Conservation (phyloP, 1,284 basidiomycete species). For the Trametes sp. region DNA sequence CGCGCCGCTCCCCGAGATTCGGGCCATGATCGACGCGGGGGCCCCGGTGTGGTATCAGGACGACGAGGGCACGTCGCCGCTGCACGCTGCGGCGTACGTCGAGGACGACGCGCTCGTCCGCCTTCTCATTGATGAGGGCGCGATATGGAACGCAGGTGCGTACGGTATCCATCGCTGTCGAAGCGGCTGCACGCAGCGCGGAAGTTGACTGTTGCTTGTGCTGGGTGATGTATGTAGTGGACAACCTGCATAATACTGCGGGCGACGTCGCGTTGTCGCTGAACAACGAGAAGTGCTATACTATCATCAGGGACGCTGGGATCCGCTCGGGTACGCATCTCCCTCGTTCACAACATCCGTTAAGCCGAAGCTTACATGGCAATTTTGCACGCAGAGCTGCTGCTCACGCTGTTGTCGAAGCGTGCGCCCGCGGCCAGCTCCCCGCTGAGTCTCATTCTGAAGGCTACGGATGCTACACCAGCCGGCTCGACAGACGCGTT, state of each 20-base stretch:
- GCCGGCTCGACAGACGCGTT: slow-evolving; percentile 81
- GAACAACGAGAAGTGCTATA: slow-evolving; percentile 80
- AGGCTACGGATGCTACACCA: slow-evolving; percentile 68
- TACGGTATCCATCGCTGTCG: slow-evolving; percentile 41
- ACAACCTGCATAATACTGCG: slow-evolving; percentile 81
- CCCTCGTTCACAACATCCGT: slow-evolving; percentile 8
- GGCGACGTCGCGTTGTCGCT: slow-evolving; percentile 89
- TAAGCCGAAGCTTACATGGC: too few species aligned
- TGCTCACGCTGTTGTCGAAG: slow-evolving; percentile 66
- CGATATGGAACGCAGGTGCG: slow-evolving; percentile 90
- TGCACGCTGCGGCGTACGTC: slow-evolving; percentile 90
- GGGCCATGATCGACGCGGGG: slow-evolving; percentile 66
- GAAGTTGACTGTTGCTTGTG: slow-evolving; percentile 52
- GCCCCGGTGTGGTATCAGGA: slow-evolving; percentile 95
- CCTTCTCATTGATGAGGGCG: slow-evolving; percentile 81
- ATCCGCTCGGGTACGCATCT: slow-evolving; percentile 75
- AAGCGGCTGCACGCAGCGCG: too few species aligned
- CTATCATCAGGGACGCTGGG: slow-evolving; percentile 84
- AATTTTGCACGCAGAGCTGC: slow-evolving; percentile 58
- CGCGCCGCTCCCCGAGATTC: slow-evolving; percentile 56
- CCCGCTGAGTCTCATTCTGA: slow-evolving; percentile 59
- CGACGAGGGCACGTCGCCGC: slow-evolving; percentile 78
- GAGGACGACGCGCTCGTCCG: slow-evolving; percentile 70
- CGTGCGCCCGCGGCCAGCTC: slow-evolving; percentile 45
- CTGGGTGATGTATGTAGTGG: slow-evolving; percentile 89